Evolutionary conservation across 169 alveolate genomes (phyloP).

Genomic region (Cryptosporidium tyzzeri): DNA sequence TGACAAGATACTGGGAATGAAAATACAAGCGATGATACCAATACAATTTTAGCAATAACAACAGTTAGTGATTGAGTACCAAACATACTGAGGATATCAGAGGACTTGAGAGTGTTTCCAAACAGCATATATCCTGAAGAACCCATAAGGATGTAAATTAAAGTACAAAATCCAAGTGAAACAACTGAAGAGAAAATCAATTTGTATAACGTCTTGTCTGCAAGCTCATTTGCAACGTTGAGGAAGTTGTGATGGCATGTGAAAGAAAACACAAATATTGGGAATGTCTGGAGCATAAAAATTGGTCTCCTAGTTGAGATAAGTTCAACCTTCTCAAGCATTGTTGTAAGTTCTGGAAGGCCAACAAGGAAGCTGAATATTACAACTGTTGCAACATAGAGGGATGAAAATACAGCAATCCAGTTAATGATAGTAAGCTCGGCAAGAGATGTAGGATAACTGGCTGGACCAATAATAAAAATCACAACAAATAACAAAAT

Average conservation of each 20-base stretch:
- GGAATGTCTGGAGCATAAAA: conserved; percentile 68
- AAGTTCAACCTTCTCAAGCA: conserved; percentile 49
- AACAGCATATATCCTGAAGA: conserved; percentile 51
- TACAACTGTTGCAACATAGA: conserved; percentile 66
- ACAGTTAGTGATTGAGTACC: conserved; percentile 32
- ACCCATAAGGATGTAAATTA: conserved; percentile 62
- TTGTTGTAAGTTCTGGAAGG: conserved; percentile 8
- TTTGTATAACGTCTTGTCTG: conserved; percentile 42
- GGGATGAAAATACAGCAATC: conserved; percentile 75
- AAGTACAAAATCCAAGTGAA: conserved; percentile 61
- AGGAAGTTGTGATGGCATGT: conserved; percentile 73
- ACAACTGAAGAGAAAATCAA: conserved; percentile 19
- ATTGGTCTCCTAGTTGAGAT: conserved; percentile 38
- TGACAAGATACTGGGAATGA: conserved; percentile 75
- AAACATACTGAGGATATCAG: conserved; percentile 71
- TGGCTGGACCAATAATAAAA: conserved; percentile 74
- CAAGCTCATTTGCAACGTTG: conserved; percentile 72
- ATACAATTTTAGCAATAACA: conserved; percentile 45
- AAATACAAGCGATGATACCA: conserved; percentile 61
- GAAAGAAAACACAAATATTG: conserved; percentile 65
- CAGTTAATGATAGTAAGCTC: conserved; percentile 65
- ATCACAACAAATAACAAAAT: conserved; percentile 41
- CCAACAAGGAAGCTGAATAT: conserved; percentile 46
- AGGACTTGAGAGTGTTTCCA: conserved; percentile 65
- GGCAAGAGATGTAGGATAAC: conserved; percentile 69